A percentile compares a stretch with the other conserved stretches of the same genome.
Conservation (phyloP, 2,329 filamentous ascomycete genomes). For the Cladosporium sp. region DNA sequence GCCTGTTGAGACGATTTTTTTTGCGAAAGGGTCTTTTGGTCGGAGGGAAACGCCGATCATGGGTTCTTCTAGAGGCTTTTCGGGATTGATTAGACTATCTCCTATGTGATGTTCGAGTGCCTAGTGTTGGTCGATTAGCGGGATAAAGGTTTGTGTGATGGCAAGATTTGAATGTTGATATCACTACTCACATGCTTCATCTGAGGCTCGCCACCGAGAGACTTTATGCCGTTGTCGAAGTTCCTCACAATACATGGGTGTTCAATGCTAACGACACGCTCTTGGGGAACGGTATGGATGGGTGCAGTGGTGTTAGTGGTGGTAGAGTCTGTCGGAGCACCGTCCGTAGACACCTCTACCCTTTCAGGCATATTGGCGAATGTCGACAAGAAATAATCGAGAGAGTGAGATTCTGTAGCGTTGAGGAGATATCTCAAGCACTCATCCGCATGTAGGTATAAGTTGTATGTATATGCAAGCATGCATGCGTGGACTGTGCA, state of each 20-base stretch:
- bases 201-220: conserved; percentile 53
- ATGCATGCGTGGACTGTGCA: no score
- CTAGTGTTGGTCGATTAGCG: conserved; percentile 14
- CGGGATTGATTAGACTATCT: conserved; percentile 23
- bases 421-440: no score
- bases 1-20: conserved; percentile 72
- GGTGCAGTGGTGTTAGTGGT: conserved; percentile 3
- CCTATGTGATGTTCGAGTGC: conserved; percentile 30
- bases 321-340: background rate
- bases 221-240: conserved; percentile 58
- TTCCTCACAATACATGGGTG: conserved; percentile 64
- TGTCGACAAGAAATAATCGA: no score
- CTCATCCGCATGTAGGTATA: no score
- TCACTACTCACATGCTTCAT: conserved; percentile 47
- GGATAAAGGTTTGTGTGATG: background rate
- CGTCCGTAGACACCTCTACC: background rate
- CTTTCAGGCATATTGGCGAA: background rate
- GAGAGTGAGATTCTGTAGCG: no score
- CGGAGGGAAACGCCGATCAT: conserved; percentile 68
- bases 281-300: conserved; percentile 43
- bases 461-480: no score
- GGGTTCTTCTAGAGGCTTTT: conserved; percentile 40
- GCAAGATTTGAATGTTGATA: background rate
- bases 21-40: conserved; percentile 72
- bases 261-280: conserved; percentile 57